Percentiles rank a stretch among this genome's conserved stretches.
These are phyloP conservation scores for Microcyclospora tardicrescens DNA, from an alignment of 2,329 filamentous ascomycete species.

Conservation along the genomic window DNA sequence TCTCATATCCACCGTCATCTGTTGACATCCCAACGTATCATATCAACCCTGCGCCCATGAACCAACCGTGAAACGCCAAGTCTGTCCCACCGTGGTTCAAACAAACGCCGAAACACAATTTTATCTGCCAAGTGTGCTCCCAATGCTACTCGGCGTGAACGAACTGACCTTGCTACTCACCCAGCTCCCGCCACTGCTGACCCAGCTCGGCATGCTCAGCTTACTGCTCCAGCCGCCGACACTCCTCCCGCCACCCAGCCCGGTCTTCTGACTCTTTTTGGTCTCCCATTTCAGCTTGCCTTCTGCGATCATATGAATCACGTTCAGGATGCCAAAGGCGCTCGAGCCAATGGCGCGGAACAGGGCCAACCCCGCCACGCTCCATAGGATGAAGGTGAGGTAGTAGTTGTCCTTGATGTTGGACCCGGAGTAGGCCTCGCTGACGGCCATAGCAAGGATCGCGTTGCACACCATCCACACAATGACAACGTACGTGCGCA, in stretches of 20 bases:
- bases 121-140: constrained; percentile 14
- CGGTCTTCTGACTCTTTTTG: constrained; percentile 7
- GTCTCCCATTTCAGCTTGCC: constrained; percentile 54
- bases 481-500: constrained; percentile 95
- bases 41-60: no score
- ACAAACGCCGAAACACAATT: no score
- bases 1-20: no score
- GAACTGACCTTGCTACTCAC: constrained; percentile 24
- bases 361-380: constrained; percentile 69
- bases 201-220: constrained; percentile 25
- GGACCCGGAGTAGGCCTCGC: constrained; percentile 64
- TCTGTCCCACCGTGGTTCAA: no score
- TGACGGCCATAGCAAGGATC: constrained; percentile 83
- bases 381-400: constrained; percentile 85
- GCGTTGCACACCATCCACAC: constrained; percentile 89
- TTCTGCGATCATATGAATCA: constrained; percentile 74
- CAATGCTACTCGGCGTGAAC: constrained; percentile 20
- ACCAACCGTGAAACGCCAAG: no score
- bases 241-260: constrained; percentile 9
- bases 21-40: no score
- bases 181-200: constrained; percentile 24
- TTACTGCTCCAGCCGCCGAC: constrained; percentile 25
- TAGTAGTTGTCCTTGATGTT: constrained; percentile 75
- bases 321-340: constrained; percentile 71
- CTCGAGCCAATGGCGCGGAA: constrained; percentile 77